Evolutionary conservation across 208 protist species (phyloP).

Genomic region (Acanthamoeba sp.): DNA sequence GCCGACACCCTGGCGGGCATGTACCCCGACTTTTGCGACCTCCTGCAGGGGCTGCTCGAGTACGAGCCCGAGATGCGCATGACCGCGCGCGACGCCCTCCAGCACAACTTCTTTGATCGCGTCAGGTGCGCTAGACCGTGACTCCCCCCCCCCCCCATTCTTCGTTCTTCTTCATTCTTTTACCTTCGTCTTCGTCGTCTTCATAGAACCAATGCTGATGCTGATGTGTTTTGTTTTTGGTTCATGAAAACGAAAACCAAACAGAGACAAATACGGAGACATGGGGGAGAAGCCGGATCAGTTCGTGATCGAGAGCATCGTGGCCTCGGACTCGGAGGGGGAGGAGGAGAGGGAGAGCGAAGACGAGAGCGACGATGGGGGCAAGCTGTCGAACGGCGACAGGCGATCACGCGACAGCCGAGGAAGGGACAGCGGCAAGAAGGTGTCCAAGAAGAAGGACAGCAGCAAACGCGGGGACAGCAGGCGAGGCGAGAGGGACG

Average conservation of each 20-base stretch:
- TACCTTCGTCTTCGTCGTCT: not conserved
- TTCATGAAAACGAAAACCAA: too few species aligned
- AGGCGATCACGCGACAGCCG: too few species aligned
- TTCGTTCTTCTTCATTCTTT: not conserved
- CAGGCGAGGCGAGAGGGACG: not conserved
- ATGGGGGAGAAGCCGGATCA: constrained; percentile 11
- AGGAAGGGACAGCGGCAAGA: not conserved
- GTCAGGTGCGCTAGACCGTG: not conserved
- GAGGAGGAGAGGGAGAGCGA: not conserved
- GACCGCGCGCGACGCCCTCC: constrained; percentile 81
- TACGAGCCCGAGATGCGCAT: constrained; percentile 86
- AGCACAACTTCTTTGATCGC: constrained; percentile 85
- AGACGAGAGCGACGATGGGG: not conserved
- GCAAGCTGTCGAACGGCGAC: not conserved
- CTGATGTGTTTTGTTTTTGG: not conserved
- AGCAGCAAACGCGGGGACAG: not conserved
- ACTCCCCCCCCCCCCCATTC: not conserved
- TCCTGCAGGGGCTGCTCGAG: constrained; percentile 79
- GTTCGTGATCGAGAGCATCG: constrained; percentile 17
- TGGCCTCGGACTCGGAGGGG: not conserved
- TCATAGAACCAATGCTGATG: not conserved
- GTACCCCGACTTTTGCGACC: constrained; percentile 38
- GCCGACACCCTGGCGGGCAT: not conserved
- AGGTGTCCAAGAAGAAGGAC: not conserved
- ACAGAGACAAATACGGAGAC: not conserved